Base-by-base conservation (phyloP, 768 basidiomycete species). In the Tulasnella sp. region DNA sequence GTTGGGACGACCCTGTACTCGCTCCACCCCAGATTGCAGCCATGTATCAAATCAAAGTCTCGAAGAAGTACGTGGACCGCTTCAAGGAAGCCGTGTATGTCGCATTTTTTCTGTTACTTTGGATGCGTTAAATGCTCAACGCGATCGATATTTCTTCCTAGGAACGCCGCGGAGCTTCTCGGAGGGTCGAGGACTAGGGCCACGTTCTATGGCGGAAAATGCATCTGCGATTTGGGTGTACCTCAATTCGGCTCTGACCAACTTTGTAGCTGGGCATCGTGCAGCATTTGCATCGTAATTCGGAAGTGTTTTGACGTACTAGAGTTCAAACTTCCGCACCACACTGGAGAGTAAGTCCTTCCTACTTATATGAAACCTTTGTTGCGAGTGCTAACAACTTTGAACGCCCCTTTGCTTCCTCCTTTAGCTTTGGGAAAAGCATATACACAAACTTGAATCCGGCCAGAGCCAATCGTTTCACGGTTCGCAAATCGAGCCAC, bases 251-350 rank as follows among this genome's bases (percentile, higher is more conserved):
- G 55, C 55, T 11, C 48, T 7, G 48, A 42, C 13, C 35, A 57
- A 16, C 55, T 75, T 3, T 75, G 74, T 35, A 57, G 51, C 35
- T 75, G 74, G 74, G 42, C 9, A 3, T 46, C 46, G 32, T 75
- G 74, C 74, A 48, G 42, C 48, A 75, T 75, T 51, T 75, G 74
- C 55, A 57, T 57, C 51, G 74, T 75, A 16, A 37, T 75, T 26
- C 23, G 26, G 9, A 75, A 75, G 48, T 42, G 44, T 13, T 75
- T 75, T 26, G 74, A 75, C 32, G 37, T 61, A 2, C 74, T 75
- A 9, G 74, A 75, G 74, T 75, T 75, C 35, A 51, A 51, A 3
- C 9, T 13, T 10, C 42, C 29, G 32, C n/a, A 26, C 20, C 42
- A 75, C 32, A 48, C n/a, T 5, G 74, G 74, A 9, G 35, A 26